Conservation (phyloP, 1,284 basidiomycete species). For the Singerocomus rubriflavus region DNA sequence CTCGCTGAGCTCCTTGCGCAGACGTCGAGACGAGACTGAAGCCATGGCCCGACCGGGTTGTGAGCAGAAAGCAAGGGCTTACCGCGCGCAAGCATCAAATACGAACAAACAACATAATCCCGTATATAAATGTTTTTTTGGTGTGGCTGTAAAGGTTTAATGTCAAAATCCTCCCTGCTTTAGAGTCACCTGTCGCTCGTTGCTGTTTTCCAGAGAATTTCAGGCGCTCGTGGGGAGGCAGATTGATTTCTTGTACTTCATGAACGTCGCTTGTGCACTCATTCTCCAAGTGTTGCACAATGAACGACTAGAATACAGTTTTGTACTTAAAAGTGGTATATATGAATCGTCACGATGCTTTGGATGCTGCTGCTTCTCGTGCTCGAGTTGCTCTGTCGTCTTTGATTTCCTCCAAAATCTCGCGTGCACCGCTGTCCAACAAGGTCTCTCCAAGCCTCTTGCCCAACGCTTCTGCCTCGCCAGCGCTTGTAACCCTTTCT, state of each 20-base stretch:
- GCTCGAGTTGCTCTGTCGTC: conserved; percentile 59
- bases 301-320: conserved; percentile 33
- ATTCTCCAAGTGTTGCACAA: conserved; percentile 30
- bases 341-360: conserved; percentile 7
- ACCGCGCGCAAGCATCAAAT: conserved; percentile 15
- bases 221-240: conserved; percentile 54
- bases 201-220: conserved; percentile 28
- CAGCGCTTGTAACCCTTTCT: conserved; percentile 48
- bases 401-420: conserved; percentile 79
- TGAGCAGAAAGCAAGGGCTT: conserved; percentile 1
- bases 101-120: conserved; percentile 22
- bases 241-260: conserved; percentile 36
- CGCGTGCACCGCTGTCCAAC: conserved; percentile 66
- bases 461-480: conserved; percentile 71
- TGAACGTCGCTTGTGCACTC: conserved; percentile 31
- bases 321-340: conserved; percentile 9
- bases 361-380: conserved; percentile 36
- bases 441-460: conserved; percentile 60
- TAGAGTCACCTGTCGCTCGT: conserved; percentile 44
- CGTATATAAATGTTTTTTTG: conserved; percentile 5
- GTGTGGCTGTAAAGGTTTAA: conserved; percentile 3
- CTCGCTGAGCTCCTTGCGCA: conserved; percentile 72
- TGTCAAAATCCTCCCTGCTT: conserved; percentile 32
- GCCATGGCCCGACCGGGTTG: conserved; percentile 42
- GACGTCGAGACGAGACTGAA: conserved; percentile 61